Conservation (phyloP, 176 grass and related monocot genomes). For the Phoenix dactylifera region DNA sequence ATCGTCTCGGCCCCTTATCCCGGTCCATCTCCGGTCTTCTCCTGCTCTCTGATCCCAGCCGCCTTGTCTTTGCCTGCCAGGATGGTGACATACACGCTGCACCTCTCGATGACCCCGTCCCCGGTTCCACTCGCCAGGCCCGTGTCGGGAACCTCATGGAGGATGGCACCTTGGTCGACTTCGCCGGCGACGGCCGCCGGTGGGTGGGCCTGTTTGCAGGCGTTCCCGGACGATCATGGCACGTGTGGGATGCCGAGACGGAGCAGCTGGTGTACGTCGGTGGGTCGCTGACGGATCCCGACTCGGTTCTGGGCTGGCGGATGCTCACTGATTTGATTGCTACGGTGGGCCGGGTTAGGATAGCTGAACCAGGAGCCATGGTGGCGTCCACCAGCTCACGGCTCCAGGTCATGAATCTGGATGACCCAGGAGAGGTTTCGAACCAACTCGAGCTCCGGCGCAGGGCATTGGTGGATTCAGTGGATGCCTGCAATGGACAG, state of each 20-base stretch:
- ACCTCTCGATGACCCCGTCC: neutral
- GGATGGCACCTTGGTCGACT: conserved; percentile 34
- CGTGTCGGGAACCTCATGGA: conserved; percentile 18
- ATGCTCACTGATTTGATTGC: conserved; percentile 24
- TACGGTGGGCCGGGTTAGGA: conserved; percentile 11
- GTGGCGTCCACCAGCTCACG: conserved; percentile 26
- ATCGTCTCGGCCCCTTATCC: conserved; percentile 33
- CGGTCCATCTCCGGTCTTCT: conserved; percentile 25
- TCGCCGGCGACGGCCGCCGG: conserved; percentile 16
- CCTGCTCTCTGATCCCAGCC: conserved; percentile 17
- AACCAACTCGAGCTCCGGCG: conserved; percentile 12
- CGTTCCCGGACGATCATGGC: conserved; percentile 26
- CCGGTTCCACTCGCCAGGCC: conserved; percentile 6
- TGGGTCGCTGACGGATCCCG: conserved; percentile 18
- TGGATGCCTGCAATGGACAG: conserved; percentile 17
- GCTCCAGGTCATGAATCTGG: conserved; percentile 23
- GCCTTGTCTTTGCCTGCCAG: conserved; percentile 18
- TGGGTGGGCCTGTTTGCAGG: conserved; percentile 44
- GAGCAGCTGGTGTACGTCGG: conserved; percentile 27
- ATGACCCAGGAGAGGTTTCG: conserved; percentile 3
- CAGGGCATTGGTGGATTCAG: neutral
- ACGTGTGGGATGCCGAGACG: conserved; percentile 27
- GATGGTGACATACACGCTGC: conserved; percentile 27
- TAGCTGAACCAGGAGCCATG: neutral
- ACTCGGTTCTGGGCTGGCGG: conserved; percentile 26